Base-by-base conservation (phyloP, 73 alveolate genomes). In the Symbiodinium pilosum region DNA sequence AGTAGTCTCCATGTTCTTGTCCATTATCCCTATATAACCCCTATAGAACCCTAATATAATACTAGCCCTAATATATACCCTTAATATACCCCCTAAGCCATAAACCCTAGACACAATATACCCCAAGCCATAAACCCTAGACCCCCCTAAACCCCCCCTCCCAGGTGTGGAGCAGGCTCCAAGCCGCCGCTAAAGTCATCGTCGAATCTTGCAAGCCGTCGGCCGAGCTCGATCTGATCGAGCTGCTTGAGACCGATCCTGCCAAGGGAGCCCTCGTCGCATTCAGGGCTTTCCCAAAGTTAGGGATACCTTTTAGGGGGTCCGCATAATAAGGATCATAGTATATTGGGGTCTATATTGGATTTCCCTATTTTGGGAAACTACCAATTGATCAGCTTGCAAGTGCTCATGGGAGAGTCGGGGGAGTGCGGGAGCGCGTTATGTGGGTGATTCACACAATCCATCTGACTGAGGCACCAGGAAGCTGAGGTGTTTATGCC, bases 101-200 rank as follows among this genome's bases (percentile, higher is more conserved):
- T n/a, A 47, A 47, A 16, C 64, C 64, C 64, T 47, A 7, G 64
- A 7, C 7, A 16, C 64, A 7, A 7, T 7, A 16, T 11, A 56
- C 73, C 26, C 73, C 21, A 16, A 56, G 21, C 73, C 73, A 26
- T 56, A 8, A 56, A 56, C 34, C 73, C 73, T 56, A 8, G 21
- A 56, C 64, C 64, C 64, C 64, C 16, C 64, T 11, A 11, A 47
- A 16, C 16, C 24, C 64, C 64, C 64, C 16, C 16, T 20, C 73
- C 73, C 3, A 56, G 21, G 73, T 20, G 5, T 56, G 32, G 32
- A 16, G 32, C 38, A 88, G 95, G 41, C 32, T 36, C 97, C 34
- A 91, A 88, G 52, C 97, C 97, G 39, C 97, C 97, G 84, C 88
- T 69, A 52, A 91, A 91, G 52, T 91, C 97, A 51, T 59, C 89